Base-by-base conservation (phyloP, 306 rosid genomes). In the Cucumis hystrix region DNA sequence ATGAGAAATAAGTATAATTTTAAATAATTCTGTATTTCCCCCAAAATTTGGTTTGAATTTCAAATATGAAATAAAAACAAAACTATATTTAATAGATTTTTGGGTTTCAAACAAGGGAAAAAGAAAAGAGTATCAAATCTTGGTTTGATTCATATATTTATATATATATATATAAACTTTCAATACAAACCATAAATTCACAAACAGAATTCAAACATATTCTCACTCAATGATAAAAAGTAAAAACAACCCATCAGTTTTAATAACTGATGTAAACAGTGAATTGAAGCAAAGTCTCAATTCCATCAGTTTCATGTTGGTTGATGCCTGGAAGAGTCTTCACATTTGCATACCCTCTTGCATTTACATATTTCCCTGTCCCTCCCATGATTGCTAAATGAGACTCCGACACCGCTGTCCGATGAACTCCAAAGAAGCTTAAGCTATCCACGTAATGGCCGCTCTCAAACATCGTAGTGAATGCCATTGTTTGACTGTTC, bases 331-430 rank as follows among this genome's bases (percentile, higher is more conserved):
- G 66, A 25, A 72, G 73, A 43, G 85, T 78, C 87, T 91, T 93
- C 5, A 91, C 83, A 11, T 80, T 82, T 30, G 97, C 91, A 82
- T 76, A 77, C 0, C 96, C 98, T 74, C 77, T 59, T 13, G 97
- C 93, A 74, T 93, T 91, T 5, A 91, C 47, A 65, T 83, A 91
- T 83, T 88, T 91, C 13, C 97, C 98, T 0, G 93, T 93, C 13
- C 98, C 97, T 74, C 96, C 98, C 80, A 91, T 90, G 40, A 94
- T 87, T 0, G 97, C 97, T 12, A 94, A 78, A 21, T 91, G 89
- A 6, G 98, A 94, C 66, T 91, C 91, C 0, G 97, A 92, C 0
- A 82, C 87, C 9, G 90, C 92, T 0, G 85, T 83, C 59, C 77
- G 76, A 51, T 90, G 94, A 4, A 91, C 94, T 1, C 98, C 97